phyloP scores from a whole-genome alignment of 768 basidiomycete species.

The Pleurotus pulmonarius region DNA sequence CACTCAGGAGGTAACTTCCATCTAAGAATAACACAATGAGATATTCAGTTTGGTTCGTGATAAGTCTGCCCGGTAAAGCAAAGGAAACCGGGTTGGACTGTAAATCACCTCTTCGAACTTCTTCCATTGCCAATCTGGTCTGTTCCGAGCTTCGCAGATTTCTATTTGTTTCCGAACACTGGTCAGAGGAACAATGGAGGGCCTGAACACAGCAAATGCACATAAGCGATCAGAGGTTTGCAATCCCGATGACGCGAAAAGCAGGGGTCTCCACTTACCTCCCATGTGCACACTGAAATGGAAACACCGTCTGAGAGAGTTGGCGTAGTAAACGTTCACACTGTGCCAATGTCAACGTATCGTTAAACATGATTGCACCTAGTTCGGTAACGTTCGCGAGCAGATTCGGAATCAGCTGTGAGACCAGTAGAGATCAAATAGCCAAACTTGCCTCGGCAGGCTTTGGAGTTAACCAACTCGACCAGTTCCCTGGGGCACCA shows the following conservation, averaged over 20 bases:
- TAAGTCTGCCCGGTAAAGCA: not conserved
- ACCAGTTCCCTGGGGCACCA: constrained; percentile 82
- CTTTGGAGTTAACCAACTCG: constrained; percentile 90
- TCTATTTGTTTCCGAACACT: constrained; percentile 6
- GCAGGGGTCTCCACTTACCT: constrained; percentile 37
- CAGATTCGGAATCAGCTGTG: constrained; percentile 5
- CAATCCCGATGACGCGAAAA: not conserved
- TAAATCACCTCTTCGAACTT: constrained; percentile 8
- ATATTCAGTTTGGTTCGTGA: not conserved
- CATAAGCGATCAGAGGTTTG: not conserved
- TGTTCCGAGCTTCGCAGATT: constrained; percentile 4
- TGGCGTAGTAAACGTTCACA: constrained; percentile 65
- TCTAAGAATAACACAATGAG: constrained; percentile 4
- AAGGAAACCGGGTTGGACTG: constrained; percentile 6
- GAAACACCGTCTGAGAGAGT: constrained; percentile 71
- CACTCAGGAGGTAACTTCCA: constrained; percentile 5
- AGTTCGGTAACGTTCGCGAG: constrained; percentile 9
- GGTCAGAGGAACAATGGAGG: constrained; percentile 46
- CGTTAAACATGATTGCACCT: constrained; percentile 99
- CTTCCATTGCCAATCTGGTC: constrained; percentile 1
- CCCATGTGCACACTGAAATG: constrained; percentile 97
- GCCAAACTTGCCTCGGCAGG: constrained; percentile 74
- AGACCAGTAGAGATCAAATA: not conserved
- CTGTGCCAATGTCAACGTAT: constrained; percentile 62
- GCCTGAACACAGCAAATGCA: constrained; percentile 26